These are phyloP conservation scores for Geoglossum cookeanum DNA, from an alignment of 2,329 filamentous ascomycete genomes.

Conservation along the genomic window DNA sequence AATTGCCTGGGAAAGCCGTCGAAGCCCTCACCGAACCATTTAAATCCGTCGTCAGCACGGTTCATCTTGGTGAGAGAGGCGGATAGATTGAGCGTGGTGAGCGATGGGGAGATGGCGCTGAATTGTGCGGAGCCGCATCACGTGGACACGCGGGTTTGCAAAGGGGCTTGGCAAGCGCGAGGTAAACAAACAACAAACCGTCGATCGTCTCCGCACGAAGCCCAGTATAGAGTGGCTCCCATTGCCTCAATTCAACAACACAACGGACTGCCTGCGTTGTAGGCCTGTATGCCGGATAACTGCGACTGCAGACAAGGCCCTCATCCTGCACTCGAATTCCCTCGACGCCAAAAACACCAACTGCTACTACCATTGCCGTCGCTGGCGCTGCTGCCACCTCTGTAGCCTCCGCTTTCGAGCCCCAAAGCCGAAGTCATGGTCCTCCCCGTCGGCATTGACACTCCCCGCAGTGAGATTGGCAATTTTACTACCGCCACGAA, in stretches of 20 bases:
- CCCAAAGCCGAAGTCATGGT: background rate
- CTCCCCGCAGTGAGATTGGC: slow-evolving; percentile 66
- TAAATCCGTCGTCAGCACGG: slow-evolving; percentile 33
- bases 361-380: background rate
- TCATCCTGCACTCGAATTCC: background rate
- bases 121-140: background rate
- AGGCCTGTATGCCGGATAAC: background rate
- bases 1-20: slow-evolving; percentile 46
- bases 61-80: slow-evolving; percentile 14
- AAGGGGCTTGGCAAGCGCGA: background rate
- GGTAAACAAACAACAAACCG: background rate
- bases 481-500: slow-evolving; percentile 65
- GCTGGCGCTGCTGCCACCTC: background rate
- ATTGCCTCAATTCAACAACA: background rate
- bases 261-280: background rate
- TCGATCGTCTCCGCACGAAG: too few species aligned
- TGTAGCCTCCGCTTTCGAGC: background rate
- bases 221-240: background rate
- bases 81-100: background rate
- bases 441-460: slow-evolving; percentile 47
- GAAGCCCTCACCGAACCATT: slow-evolving; percentile 47
- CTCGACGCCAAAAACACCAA: background rate
- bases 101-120: background rate
- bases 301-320: background rate
- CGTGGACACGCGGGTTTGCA: background rate